phyloP scores from a whole-genome alignment of 345 rosid species.

The Eucalyptus regnans region DNA sequence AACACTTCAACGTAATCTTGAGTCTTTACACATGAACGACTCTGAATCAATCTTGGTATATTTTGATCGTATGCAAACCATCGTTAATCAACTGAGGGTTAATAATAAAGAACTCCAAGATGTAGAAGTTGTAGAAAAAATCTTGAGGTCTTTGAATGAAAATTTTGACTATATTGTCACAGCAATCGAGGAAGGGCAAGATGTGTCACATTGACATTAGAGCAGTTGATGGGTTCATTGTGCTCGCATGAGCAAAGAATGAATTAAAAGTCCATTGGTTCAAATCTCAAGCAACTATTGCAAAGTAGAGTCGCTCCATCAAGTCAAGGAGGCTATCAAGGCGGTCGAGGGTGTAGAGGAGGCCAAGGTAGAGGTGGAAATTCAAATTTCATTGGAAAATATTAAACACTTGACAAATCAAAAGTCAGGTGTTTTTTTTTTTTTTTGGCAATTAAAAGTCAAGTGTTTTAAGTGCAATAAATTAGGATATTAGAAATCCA shows the following conservation, averaged over 20 bases:
- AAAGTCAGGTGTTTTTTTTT: too few species aligned
- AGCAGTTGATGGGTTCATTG: background rate
- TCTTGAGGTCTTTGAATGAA: background rate
- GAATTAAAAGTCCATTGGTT: background rate
- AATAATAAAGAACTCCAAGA: background rate
- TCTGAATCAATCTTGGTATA: background rate
- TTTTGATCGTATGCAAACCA: background rate
- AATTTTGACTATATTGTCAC: background rate
- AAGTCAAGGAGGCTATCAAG: background rate
- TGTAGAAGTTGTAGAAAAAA: background rate
- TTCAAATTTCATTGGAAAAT: background rate
- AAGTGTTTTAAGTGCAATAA: too few species aligned
- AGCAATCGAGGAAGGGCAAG: background rate
- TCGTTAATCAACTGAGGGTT: background rate
- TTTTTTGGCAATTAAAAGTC: too few species aligned
- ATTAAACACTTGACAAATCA: too few species aligned
- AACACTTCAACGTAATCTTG: too few species aligned
- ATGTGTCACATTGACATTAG: background rate
- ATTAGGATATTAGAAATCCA: too few species aligned
- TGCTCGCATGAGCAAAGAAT: background rate
- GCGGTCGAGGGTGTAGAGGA: accelerated
- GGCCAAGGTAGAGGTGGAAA: background rate
- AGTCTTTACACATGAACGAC: background rate
- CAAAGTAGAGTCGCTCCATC: accelerated
- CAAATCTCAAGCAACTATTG: background rate